Conservation (phyloP, 2,329 filamentous ascomycete species). For the Cadophora luteo-olivacea region DNA sequence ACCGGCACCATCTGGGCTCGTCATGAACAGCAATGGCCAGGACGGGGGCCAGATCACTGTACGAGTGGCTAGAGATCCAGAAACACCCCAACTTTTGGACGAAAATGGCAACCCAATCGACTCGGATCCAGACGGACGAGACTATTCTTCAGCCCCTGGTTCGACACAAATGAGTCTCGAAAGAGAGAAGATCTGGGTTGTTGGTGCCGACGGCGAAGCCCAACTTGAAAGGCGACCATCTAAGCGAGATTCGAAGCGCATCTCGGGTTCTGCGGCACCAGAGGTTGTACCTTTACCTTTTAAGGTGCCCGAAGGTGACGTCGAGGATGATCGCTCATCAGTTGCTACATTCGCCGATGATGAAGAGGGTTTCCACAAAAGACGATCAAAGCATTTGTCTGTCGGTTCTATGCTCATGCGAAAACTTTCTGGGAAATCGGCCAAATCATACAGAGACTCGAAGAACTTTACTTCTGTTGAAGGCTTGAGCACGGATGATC, state of each 20-base stretch:
- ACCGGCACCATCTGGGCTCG: conserved; percentile 49
- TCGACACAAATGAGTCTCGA: conserved; percentile 39
- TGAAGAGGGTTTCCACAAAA: conserved; percentile 61
- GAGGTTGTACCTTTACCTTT: conserved; percentile 71
- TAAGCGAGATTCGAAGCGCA: conserved; percentile 39
- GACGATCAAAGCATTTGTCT: conserved; percentile 57
- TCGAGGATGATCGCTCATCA: conserved; percentile 64
- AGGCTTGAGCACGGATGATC: conserved; percentile 49
- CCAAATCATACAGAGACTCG: conserved; percentile 36
- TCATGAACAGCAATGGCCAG: conserved; percentile 50
- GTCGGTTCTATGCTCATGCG: conserved; percentile 50
- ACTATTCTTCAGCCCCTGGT: conserved; percentile 31
- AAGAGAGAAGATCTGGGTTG: conserved; percentile 45
- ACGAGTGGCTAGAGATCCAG: conserved; percentile 34
- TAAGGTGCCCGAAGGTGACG: conserved; percentile 57
- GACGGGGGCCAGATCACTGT: conserved; percentile 42
- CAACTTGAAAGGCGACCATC: conserved; percentile 41
- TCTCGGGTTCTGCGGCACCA: conserved; percentile 51
- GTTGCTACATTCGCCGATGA: conserved; percentile 73
- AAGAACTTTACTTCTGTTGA: conserved; percentile 38
- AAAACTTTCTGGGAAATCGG: conserved; percentile 36
- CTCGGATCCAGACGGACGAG: conserved; percentile 58
- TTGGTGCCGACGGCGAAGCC: conserved; percentile 44
- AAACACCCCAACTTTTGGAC: conserved; percentile 31
- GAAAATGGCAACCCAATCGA: conserved; percentile 56